A percentile compares a stretch with the other conserved stretches of the same genome.
These are phyloP conservation scores for Crithidia mellificae DNA, from an alignment of 208 protist genomes.

Conservation along the genomic window DNA sequence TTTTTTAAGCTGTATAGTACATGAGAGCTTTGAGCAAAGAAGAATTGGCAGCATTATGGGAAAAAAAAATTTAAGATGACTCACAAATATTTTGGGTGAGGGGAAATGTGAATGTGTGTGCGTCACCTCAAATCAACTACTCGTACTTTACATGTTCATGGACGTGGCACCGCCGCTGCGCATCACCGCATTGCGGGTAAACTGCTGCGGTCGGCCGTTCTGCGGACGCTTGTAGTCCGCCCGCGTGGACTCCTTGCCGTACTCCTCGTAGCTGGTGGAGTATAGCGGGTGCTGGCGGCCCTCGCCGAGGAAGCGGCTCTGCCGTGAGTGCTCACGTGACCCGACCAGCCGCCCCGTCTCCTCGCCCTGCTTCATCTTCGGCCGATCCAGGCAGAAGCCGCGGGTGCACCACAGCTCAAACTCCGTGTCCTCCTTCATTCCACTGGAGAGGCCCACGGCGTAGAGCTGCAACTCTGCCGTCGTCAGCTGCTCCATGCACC, in stretches of 20 bases:
- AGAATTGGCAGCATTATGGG: too few relatives aligned
- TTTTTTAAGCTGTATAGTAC: not conserved
- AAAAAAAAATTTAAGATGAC: too few relatives aligned
- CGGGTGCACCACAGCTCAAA: conserved; percentile 87
- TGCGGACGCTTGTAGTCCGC: conserved; percentile 27
- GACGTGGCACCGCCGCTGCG: conserved; percentile 61
- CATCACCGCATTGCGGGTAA: conserved; percentile 60
- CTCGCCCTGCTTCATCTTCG: conserved; percentile 45
- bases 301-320: conserved; percentile 54
- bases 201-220: conserved; percentile 69
- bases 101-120: too few relatives aligned
- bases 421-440: conserved; percentile 56
- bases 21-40: too few relatives aligned
- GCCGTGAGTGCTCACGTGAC: conserved; percentile 40
- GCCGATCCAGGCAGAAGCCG: conserved; percentile 81
- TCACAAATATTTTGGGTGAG: too few relatives aligned
- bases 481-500: conserved; percentile 39
- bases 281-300: conserved; percentile 70
- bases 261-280: conserved; percentile 61
- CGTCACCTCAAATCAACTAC: too few relatives aligned
- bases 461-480: conserved; percentile 70
- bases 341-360: conserved; percentile 32
- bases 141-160: conserved; percentile 84
- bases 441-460: conserved; percentile 62
- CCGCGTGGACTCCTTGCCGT: conserved; percentile 56